Evolutionary conservation across 2,329 filamentous ascomycete genomes (phyloP), one percentile per base, ranked within the genome.

Genomic region (Botrytis deweyae): DNA sequence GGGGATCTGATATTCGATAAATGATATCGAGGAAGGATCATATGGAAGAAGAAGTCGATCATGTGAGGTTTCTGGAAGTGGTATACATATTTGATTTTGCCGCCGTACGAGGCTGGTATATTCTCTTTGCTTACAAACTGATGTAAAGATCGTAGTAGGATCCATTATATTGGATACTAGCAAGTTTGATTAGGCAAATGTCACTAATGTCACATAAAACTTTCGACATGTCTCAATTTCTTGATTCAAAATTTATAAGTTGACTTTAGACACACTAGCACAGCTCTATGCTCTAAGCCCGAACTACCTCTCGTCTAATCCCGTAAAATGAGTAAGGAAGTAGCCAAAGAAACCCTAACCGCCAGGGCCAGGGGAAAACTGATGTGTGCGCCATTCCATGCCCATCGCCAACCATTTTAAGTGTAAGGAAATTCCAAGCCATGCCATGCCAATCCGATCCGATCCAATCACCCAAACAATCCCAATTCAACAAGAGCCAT

Each of bases 311-410:
- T 64, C 42, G 46, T 71, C 59, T 71, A 64, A 58, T 29, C 59
- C 22, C 69, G 33, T 40, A 40, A 40, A 66, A 29, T 14, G 36
- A 42, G 14, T 42, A 58, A 72, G 29, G 8, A 66, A 72, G 52
- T 42, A 61, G 42, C n/a, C 58, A 46, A 68, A 52, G 38, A 69
- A 59, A 40, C 9, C 63, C 40, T 12, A 61, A 69, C 71, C 71
- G 29, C 71, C 63, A 69, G 71, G 71, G 64, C 25, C 55, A 61
- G 71, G 44, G 25, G 3, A 72, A 61, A 66, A 29, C 44, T 29
- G 59, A 72, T 9, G n/a, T 74, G 33, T 64, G 52, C 73, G 76
- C 75, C 70, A 33, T 73, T 29, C 63, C 72, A 72, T 70, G 62
- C 63, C 38, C 29, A 42, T 44, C 18, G 42, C 40, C 46, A 63